Conservation (phyloP, 108 stramenopile species). For the Stephanodiscus minutulus region DNA sequence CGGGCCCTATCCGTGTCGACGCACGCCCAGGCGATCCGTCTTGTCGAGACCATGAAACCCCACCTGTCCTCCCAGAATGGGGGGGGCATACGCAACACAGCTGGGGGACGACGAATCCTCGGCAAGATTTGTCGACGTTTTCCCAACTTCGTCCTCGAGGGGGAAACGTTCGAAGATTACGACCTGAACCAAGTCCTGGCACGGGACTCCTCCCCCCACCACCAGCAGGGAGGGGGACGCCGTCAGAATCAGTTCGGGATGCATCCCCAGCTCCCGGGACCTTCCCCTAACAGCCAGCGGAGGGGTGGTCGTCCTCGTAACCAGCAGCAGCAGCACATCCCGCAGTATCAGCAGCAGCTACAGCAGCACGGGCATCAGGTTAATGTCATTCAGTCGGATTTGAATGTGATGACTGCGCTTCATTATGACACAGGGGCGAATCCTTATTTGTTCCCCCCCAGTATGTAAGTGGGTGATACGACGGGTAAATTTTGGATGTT, state of each 20-base stretch:
- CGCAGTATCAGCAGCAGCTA: constrained; percentile 31
- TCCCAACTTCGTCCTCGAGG: constrained; percentile 84
- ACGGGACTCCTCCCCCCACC: constrained; percentile 13
- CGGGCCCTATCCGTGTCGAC: constrained; percentile 90
- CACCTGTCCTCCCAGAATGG: constrained; percentile 81
- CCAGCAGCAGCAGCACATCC: constrained; percentile 24
- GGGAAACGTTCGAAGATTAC: constrained; percentile 50
- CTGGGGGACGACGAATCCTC: constrained; percentile 92
- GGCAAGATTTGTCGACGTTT: constrained; percentile 94
- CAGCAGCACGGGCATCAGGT: constrained; percentile 28
- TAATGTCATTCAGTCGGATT: constrained; percentile 33
- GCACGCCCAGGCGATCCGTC: constrained; percentile 89
- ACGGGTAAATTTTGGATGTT: background rate
- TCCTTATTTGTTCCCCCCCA: constrained; percentile 21
- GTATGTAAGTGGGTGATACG: constrained; percentile 10
- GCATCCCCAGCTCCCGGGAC: constrained; percentile 21
- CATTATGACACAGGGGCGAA: constrained; percentile 24
- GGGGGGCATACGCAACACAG: constrained; percentile 91
- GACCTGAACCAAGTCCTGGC: constrained; percentile 40
- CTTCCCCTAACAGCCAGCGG: constrained; percentile 38
- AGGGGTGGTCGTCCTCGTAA: constrained; percentile 23
- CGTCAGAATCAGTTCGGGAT: constrained; percentile 29
- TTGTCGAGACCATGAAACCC: constrained; percentile 94
- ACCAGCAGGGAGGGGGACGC: constrained; percentile 22
- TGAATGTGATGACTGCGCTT: constrained; percentile 26